A percentile compares a stretch with the other conserved stretches of the same genome.
phyloP scores from a whole-genome alignment of 139 green algal genomes.

The Picochlorum costavermella region DNA sequence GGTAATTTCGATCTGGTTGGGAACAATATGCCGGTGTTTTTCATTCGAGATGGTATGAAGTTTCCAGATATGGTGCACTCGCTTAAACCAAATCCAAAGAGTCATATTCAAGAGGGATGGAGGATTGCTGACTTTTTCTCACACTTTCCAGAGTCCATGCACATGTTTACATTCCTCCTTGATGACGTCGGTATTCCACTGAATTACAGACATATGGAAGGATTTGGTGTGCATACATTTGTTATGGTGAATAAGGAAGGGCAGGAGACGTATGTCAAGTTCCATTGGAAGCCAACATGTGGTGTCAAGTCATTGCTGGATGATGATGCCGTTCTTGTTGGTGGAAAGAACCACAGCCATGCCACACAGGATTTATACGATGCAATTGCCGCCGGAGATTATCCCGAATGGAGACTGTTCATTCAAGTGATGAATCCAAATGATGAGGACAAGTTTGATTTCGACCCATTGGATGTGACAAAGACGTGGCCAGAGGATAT shows the following conservation, averaged over 20 bases:
- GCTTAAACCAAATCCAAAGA: constrained; percentile 96
- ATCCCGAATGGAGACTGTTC: constrained; percentile 87
- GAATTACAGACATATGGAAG: constrained; percentile 89
- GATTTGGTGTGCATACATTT: constrained; percentile 96
- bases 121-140: constrained; percentile 95
- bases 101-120: constrained; percentile 91
- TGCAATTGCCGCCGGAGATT: constrained; percentile 73
- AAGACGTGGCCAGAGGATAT: constrained; percentile 76
- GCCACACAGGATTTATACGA: constrained; percentile 95
- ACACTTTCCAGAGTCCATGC: constrained; percentile 78
- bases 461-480: constrained; percentile 79
- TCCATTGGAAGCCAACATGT: constrained; percentile 90
- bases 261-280: constrained; percentile 85
- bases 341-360: constrained; percentile 89
- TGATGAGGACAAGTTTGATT: constrained; percentile 62
- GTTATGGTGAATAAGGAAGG: constrained; percentile 74
- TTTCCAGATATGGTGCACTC: constrained; percentile 95
- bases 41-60: constrained; percentile 89
- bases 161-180: constrained; percentile 95
- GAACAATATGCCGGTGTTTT: constrained; percentile 92
- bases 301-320: constrained; percentile 80
- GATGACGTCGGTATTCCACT: constrained; percentile 85
- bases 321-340: constrained; percentile 81
- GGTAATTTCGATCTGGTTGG: constrained; percentile 85
- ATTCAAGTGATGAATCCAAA: constrained; percentile 86